Percentiles rank a stretch among this genome's conserved stretches.
Evolutionary conservation across 345 rosid genomes (phyloP).

Genomic region (Hirschfeldia incana): DNA sequence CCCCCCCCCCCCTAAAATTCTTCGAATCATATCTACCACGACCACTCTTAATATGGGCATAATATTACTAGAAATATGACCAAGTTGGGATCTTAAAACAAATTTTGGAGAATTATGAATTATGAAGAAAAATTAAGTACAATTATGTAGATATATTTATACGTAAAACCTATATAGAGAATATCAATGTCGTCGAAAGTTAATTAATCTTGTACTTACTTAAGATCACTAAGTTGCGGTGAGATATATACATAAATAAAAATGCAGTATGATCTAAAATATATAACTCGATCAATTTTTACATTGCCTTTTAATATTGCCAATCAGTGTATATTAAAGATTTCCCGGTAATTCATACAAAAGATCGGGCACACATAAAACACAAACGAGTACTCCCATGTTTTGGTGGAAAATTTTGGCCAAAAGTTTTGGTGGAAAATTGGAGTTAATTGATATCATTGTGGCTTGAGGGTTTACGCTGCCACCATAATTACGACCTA

Average conservation of each 20-base stretch:
- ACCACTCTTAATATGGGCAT: not conserved
- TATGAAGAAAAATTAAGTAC: not conserved
- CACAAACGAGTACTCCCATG: constrained; percentile 2
- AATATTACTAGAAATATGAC: not conserved
- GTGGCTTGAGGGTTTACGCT: constrained; percentile 33
- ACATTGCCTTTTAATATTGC: not conserved
- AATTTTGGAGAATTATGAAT: not conserved
- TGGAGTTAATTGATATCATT: constrained; percentile 15
- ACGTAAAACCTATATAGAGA: not conserved
- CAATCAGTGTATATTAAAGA: not conserved
- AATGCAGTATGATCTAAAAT: not conserved
- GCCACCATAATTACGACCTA: constrained; percentile 36
- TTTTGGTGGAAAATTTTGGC: not conserved
- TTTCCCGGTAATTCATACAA: not conserved
- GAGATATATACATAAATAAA: not conserved
- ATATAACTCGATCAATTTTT: not conserved
- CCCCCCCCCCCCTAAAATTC: too few species aligned
- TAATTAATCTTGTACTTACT: not conserved
- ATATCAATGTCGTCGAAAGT: not conserved
- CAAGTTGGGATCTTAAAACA: not conserved
- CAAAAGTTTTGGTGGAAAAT: not conserved
- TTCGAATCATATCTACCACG: not conserved
- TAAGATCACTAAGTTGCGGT: not conserved
- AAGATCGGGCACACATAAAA: not conserved
- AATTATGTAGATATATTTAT: not conserved